phyloP scores from a whole-genome alignment of 345 rosid species.

The Citrus trifoliata region DNA sequence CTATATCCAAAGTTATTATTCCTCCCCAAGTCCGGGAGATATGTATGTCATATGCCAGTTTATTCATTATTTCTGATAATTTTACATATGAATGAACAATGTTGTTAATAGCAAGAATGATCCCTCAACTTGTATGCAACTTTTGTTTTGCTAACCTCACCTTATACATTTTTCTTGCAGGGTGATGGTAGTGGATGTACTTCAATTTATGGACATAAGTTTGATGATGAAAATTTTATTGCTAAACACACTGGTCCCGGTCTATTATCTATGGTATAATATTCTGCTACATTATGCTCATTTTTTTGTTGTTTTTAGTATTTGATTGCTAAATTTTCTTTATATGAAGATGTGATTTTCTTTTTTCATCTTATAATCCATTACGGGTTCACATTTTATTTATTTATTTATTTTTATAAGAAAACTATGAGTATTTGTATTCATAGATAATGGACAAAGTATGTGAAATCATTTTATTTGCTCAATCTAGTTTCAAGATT shows the following conservation, averaged over 20 bases:
- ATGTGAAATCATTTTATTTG: neutral
- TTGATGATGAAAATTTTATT: constrained; percentile 83
- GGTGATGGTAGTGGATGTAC: constrained; percentile 94
- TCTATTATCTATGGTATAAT: constrained; percentile 80
- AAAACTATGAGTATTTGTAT: no score
- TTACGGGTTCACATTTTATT: neutral
- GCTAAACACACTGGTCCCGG: constrained; percentile 99
- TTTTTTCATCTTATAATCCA: neutral
- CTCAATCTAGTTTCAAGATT: neutral
- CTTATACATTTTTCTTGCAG: constrained; percentile 31
- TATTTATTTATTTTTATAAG: no score
- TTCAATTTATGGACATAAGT: constrained; percentile 82
- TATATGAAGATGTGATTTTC: neutral
- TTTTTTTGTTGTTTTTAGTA: neutral
- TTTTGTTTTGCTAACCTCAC: neutral
- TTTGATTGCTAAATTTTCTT: neutral
- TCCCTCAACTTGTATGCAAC: neutral
- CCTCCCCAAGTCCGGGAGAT: neutral
- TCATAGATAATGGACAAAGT: no score
- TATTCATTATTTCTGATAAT: constrained; percentile 2
- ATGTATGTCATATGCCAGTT: neutral
- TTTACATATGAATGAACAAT: neutral
- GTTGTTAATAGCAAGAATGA: neutral
- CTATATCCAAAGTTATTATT: neutral
- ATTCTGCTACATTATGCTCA: neutral